phyloP scores from a whole-genome alignment of 306 rosid species.

The Astragalus membranaceus region DNA sequence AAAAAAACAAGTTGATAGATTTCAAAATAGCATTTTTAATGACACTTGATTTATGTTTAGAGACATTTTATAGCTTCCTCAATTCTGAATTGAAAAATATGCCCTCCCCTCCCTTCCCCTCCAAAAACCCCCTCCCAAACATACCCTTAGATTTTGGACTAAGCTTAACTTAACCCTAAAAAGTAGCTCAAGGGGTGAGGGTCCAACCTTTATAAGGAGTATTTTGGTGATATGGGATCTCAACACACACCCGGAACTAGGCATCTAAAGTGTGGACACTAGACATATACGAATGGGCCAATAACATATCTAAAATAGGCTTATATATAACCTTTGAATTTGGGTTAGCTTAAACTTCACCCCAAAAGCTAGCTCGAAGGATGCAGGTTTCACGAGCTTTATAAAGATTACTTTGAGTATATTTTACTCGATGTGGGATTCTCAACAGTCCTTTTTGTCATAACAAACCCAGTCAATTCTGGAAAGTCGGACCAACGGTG shows the following conservation, averaged over 20 bases:
- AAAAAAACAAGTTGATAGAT: no score
- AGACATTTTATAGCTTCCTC: no score
- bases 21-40: no score
- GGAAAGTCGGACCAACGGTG: not conserved
- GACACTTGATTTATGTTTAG: no score
- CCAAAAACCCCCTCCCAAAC: no score
- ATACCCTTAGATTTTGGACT: not conserved
- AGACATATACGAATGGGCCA: not conserved
- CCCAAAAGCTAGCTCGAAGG: not conserved
- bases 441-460: not conserved
- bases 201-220: no score
- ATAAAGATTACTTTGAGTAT: not conserved
- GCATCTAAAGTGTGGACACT: not conserved
- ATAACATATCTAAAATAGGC: not conserved
- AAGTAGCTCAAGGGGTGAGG: not conserved
- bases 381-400: not conserved
- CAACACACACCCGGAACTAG: not conserved
- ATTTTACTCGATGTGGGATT: no score
- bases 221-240: not conserved
- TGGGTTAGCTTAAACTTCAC: not conserved
- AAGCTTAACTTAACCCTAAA: not conserved
- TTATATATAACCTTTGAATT: no score
- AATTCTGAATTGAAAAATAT: no score
- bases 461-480: not conserved
- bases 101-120: no score